These are phyloP conservation scores for Orbilia oligospora DNA, from an alignment of 2,329 filamentous ascomycete genomes.

Conservation along the genomic window DNA sequence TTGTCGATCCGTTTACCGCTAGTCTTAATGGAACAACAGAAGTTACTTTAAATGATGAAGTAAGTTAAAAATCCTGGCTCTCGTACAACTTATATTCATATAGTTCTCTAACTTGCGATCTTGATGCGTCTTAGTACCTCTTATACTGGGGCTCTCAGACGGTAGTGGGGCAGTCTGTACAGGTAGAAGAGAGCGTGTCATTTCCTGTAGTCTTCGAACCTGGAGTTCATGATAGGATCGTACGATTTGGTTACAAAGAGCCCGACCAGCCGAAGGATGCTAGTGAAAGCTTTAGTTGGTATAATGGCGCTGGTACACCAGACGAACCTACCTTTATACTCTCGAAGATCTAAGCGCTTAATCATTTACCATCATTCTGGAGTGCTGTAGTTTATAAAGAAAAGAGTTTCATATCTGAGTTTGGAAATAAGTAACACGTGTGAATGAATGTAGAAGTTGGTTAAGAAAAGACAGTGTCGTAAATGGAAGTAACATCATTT, in stretches of 20 bases:
- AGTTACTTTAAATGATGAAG: slow-evolving; percentile 1
- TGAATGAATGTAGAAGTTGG: not conserved
- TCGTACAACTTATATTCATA: not conserved
- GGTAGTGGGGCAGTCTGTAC: slow-evolving; percentile 2
- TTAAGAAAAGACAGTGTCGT: not conserved
- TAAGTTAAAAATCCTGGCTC: not conserved
- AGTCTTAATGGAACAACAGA: slow-evolving; percentile 22
- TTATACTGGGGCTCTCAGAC: slow-evolving; percentile 14
- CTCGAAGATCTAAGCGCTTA: not conserved
- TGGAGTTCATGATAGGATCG: not conserved
- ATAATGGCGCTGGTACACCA: slow-evolving; percentile 1
- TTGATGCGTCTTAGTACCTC: not conserved
- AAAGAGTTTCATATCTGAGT: not conserved
- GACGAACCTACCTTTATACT: slow-evolving; percentile 12
- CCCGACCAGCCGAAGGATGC: slow-evolving; percentile 16
- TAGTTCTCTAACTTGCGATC: not conserved
- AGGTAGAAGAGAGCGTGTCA: slow-evolving; percentile 24
- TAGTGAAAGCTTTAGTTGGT: slow-evolving; percentile 7
- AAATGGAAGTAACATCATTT: not conserved
- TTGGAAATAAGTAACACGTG: not conserved
- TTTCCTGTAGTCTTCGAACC: slow-evolving; percentile 12
- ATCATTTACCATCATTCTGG: not conserved
- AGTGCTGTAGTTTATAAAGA: not conserved
- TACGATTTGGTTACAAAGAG: slow-evolving; percentile 26
- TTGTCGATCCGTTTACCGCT: slow-evolving; percentile 9